Evolutionary conservation across 2,329 filamentous ascomycete species (phyloP), one percentile per base, ranked within the genome.

Genomic region (Fusarium compactum): DNA sequence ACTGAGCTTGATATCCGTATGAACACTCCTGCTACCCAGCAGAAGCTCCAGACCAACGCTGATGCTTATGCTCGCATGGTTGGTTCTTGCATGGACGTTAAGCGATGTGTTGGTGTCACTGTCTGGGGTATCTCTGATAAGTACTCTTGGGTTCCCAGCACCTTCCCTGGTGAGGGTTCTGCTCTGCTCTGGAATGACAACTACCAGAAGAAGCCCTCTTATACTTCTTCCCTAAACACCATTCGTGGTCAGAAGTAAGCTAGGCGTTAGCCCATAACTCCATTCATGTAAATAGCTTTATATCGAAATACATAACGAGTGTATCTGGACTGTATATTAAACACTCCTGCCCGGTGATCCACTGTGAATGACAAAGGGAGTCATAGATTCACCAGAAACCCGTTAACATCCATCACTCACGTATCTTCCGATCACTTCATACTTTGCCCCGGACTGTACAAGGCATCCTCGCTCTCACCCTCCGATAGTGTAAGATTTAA

Each of bases 111-210:
- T 44, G 61, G 61, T 14, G 25, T 64, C 6, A 64, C 61, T 12
- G 61, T 63, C 29, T 64, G 61, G 61, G 61, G 61, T 30, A 63
- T 64, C 9, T 64, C 61, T 4, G 61, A 64, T 9, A 64, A 64
- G 58, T 64, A 64, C 2, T 64, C 61, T 3, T 64, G 61, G 61
- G 61, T 64, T 1, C 61, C 58, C 4, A 11, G 32, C 2, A 64
- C 61, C 3, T 64, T 64, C 43, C 29, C 24, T 0, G 58, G 61
- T 2, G 61, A 64, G 47, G 61, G 61, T 2, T 64, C 61, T 30
- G 61, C 61, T 30, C 22, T 64, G 2, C 58, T 64, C 3, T 64
- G 61, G 61, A 22, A 64, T 6, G 61, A 64, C 10, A 64, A 47
- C 61, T 64, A 40, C 18, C 53, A 64, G n/a, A 64, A 64, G 58